These are phyloP conservation scores for Polyporus arcularius DNA, from an alignment of 768 basidiomycete species.

Conservation along the genomic window DNA sequence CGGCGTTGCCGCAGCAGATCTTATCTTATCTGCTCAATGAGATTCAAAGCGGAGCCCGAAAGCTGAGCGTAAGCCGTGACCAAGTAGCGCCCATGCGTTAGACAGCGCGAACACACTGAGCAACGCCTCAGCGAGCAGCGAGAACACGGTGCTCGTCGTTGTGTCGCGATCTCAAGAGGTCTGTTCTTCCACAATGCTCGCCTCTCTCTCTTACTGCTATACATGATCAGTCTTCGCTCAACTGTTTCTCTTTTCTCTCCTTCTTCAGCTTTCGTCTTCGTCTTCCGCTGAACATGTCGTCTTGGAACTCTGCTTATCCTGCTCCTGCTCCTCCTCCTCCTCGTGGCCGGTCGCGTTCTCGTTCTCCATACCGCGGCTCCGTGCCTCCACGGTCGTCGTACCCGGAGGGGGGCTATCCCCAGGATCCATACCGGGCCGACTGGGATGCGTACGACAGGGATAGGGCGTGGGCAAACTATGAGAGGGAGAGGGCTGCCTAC, in stretches of 20 bases:
- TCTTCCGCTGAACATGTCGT: slow-evolving; percentile 67
- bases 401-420: slow-evolving; percentile 55
- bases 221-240: slow-evolving; percentile 62
- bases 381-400: slow-evolving; percentile 59
- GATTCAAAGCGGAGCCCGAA: slow-evolving; percentile 44
- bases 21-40: too few relatives aligned
- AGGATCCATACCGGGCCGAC: slow-evolving; percentile 60
- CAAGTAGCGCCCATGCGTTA: slow-evolving; percentile 26
- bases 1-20: too few relatives aligned
- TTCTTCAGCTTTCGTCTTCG: slow-evolving; percentile 44
- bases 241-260: slow-evolving; percentile 55
- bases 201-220: slow-evolving; percentile 71
- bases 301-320: slow-evolving; percentile 74
- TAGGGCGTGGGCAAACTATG: slow-evolving; percentile 62
- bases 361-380: slow-evolving; percentile 61
- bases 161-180: slow-evolving; percentile 72
- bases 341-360: slow-evolving; percentile 80
- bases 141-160: slow-evolving; percentile 33
- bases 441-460: slow-evolving; percentile 79
- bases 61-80: slow-evolving; percentile 16
- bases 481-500: slow-evolving; percentile 67
- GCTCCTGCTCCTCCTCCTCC: slow-evolving; percentile 56
- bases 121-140: slow-evolving; percentile 40
- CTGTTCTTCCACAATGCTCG: slow-evolving; percentile 91
- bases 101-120: slow-evolving; percentile 67